Evolutionary conservation across 495 filamentous ascomycete genomes (phyloP).

Genomic region (Aspergillus avenaceus): DNA sequence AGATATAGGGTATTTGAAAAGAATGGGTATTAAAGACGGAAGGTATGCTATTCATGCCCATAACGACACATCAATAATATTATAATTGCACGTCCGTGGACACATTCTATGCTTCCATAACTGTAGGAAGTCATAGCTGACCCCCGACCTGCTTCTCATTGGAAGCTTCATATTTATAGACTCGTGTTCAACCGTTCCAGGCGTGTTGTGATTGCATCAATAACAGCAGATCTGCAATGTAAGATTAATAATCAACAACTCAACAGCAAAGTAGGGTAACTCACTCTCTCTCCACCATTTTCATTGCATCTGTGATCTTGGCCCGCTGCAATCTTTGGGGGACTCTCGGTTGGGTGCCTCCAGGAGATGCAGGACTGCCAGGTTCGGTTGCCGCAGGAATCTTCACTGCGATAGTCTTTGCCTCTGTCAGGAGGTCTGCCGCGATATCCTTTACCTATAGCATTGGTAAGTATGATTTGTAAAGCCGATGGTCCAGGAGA

Average conservation of each 20-base stretch:
- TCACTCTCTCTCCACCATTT: conserved; percentile 65
- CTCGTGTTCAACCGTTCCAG: conserved; percentile 23
- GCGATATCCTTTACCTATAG: conserved; percentile 42
- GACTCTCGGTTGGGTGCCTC: conserved; percentile 42
- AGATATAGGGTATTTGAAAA: too few species aligned
- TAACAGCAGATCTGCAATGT: conserved; percentile 17
- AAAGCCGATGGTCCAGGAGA: conserved; percentile 12
- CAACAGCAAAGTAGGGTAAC: conserved; percentile 25
- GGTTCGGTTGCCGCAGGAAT: conserved; percentile 23
- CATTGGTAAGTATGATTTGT: conserved; percentile 10
- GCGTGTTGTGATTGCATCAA: conserved; percentile 18
- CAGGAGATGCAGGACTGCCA: conserved; percentile 26
- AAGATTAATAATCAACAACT: conserved; percentile 29
- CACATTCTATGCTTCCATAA: not conserved
- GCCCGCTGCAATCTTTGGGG: conserved; percentile 63
- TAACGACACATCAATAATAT: too few species aligned
- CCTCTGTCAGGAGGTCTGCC: conserved; percentile 49
- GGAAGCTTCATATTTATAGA: conserved; percentile 4
- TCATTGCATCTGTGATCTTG: conserved; percentile 65
- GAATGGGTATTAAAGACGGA: too few species aligned
- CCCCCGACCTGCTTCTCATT: not conserved
- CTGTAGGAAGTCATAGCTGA: not conserved
- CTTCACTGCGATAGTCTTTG: conserved; percentile 33
- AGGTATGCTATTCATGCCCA: too few species aligned
- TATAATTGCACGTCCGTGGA: too few species aligned